These are phyloP conservation scores for Apiospora marii DNA, from an alignment of 2,329 filamentous ascomycete genomes.

Conservation along the genomic window DNA sequence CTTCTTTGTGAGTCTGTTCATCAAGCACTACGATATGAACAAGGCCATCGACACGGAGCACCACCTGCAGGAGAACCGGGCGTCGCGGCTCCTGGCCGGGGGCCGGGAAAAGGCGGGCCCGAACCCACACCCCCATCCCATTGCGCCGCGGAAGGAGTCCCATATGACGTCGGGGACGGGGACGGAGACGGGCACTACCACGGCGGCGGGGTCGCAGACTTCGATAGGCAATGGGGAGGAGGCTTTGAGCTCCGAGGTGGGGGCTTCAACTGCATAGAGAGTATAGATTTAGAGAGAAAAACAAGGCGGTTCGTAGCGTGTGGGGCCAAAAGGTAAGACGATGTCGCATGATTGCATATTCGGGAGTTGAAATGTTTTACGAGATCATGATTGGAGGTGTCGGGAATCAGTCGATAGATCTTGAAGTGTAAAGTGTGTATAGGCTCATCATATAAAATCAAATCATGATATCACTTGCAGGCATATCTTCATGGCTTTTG, in stretches of 20 bases:
- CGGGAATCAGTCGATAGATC: too few species aligned
- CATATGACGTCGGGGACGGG: not conserved
- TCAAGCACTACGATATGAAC: constrained; percentile 56
- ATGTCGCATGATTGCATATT: too few species aligned
- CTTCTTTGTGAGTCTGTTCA: constrained; percentile 22
- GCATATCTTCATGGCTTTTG: too few species aligned
- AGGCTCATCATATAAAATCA: too few species aligned
- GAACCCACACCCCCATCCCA: not conserved
- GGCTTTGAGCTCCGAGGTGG: not conserved
- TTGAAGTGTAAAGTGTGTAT: too few species aligned
- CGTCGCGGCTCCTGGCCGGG: not conserved
- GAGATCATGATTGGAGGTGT: too few species aligned
- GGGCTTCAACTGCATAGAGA: not conserved
- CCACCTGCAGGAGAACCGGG: constrained; percentile 47
- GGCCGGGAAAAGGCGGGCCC: not conserved
- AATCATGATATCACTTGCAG: too few species aligned
- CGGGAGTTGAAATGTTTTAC: too few species aligned
- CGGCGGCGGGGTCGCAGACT: not conserved
- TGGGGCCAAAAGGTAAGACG: too few species aligned
- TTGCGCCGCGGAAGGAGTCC: not conserved
- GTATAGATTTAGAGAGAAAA: not conserved
- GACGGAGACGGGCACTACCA: not conserved
- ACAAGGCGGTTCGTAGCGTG: too few species aligned
- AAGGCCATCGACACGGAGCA: constrained; percentile 56
- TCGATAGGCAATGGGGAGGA: not conserved